Conservation (phyloP, 2,329 filamentous ascomycete genomes). For the Fusarium aywerte region DNA sequence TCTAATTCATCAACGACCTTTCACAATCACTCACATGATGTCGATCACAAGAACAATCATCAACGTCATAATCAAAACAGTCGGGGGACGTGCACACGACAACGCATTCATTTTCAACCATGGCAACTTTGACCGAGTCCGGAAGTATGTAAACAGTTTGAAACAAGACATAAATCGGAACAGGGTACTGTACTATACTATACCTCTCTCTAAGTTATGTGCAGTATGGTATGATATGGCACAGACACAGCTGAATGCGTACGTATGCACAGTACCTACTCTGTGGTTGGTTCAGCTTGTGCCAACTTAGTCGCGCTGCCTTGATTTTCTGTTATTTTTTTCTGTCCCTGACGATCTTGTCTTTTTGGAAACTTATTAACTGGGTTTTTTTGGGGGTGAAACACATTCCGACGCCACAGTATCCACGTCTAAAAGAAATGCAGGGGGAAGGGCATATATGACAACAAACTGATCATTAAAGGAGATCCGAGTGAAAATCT, state of each 20-base stretch:
- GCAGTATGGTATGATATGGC: no score
- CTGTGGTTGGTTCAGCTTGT: not conserved
- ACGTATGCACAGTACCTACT: not conserved
- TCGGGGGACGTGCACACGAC: not conserved
- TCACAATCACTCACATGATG: not conserved
- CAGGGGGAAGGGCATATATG: slow-evolving; percentile 31
- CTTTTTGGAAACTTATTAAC: slow-evolving; percentile 13
- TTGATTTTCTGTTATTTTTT: slow-evolving; percentile 26
- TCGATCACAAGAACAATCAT: slow-evolving; percentile 5
- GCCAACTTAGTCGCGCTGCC: no score
- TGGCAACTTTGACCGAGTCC: not conserved
- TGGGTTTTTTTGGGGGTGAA: slow-evolving; percentile 33
- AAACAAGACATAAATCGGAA: slow-evolving; percentile 6
- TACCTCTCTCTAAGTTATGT: no score
- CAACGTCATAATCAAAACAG: slow-evolving; percentile 13
- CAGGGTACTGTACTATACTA: not conserved
- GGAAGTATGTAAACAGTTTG: slow-evolving; percentile 9
- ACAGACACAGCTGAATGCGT: slow-evolving; percentile 15
- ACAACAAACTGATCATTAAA: no score
- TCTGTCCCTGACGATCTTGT: slow-evolving; percentile 45
- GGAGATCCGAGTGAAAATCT: slow-evolving; percentile 9
- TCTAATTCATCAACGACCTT: not conserved
- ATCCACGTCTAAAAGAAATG: slow-evolving; percentile 38
- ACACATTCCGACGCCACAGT: slow-evolving; percentile 42
- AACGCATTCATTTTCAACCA: slow-evolving; percentile 3